Evolutionary conservation across 192 early-diverging fungal genomes (phyloP), one percentile per base, ranked within the genome.

Genomic region (Backusella circina): DNA sequence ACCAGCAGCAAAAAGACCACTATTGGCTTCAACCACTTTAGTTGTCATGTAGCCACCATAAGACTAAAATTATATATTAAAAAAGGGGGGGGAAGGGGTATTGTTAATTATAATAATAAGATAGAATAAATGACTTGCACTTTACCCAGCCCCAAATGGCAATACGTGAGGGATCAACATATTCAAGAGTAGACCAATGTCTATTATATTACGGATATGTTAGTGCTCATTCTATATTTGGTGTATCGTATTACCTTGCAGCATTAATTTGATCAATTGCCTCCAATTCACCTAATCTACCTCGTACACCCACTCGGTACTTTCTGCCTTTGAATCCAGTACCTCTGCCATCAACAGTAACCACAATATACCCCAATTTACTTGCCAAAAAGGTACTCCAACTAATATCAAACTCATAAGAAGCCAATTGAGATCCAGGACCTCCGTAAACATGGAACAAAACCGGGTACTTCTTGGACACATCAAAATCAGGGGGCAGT

Each of bases 131-230:
- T 21, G 3, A 3, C 8, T 66, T 66, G 18, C 12, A 31, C 66
- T 80, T 54, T 84, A 88, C 87, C 94, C 97, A 99, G 21, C 97
- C 97, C 97, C 97, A 99, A 65, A 99, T 93, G 7, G 94, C 96
- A 18, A 98, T 87, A 64, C 89, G 83, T 30, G 85, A 82, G 18
- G 86, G 78, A 81, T 99, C 95, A 70, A 98, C 91, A 82, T 94
- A 99, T 2, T 90, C 72, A 79, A 89, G 71, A 10, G 66, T 76
- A 78, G 88, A 77, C 88, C 88, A 89, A 67, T 86, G 84, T 76
- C 81, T 79, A 70, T 5, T 47, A 39, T 1, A 13, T 37, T 51
- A 15, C 3, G 12, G 2, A 31, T 32, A 39, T 18, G 10, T n/a
- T 61, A 31, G 38, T 31, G 0, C 7, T 23, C 6, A 7, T 26